phyloP scores from a whole-genome alignment of 108 stramenopile species.

The Fragilariopsis cylindrus region DNA sequence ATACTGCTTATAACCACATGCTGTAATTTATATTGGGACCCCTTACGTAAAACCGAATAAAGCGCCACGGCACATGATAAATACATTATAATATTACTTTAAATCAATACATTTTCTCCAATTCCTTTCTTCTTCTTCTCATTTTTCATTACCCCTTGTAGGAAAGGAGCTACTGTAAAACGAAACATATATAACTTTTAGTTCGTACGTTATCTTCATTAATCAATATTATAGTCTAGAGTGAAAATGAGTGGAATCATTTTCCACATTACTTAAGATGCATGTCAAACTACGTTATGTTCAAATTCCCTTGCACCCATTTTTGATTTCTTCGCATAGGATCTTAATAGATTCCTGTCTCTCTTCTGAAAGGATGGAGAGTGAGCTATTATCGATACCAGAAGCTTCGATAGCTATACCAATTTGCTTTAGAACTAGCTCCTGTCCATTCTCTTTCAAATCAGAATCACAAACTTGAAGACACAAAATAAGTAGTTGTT shows the following conservation, averaged over 20 bases:
- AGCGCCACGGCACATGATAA: no score
- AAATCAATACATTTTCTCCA: neutral
- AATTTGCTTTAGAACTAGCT: slow-evolving; percentile 2
- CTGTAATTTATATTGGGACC: no score
- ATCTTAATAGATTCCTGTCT: neutral
- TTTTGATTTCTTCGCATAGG: slow-evolving; percentile 17
- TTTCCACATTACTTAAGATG: no score
- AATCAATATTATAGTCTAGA: no score
- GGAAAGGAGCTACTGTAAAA: no score
- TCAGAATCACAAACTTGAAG: slow-evolving; percentile 18
- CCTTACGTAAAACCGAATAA: no score
- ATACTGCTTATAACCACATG: no score
- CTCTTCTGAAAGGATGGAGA: neutral
- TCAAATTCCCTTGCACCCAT: slow-evolving; percentile 3
- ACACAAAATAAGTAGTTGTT: slow-evolving; percentile 26
- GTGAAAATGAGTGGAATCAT: no score
- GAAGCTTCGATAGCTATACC: slow-evolving; percentile 7
- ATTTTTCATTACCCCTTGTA: no score
- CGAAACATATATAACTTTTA: no score
- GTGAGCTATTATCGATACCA: neutral
- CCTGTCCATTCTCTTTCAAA: neutral
- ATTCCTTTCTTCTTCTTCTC: neutral
- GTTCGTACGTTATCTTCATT: no score
- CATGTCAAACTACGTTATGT: neutral
- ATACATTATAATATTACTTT: slow-evolving; percentile 11